Percentiles rank a stretch among this genome's conserved stretches.
Evolutionary conservation across 768 basidiomycete genomes (phyloP).

Genomic region (Amanita inopinata): DNA sequence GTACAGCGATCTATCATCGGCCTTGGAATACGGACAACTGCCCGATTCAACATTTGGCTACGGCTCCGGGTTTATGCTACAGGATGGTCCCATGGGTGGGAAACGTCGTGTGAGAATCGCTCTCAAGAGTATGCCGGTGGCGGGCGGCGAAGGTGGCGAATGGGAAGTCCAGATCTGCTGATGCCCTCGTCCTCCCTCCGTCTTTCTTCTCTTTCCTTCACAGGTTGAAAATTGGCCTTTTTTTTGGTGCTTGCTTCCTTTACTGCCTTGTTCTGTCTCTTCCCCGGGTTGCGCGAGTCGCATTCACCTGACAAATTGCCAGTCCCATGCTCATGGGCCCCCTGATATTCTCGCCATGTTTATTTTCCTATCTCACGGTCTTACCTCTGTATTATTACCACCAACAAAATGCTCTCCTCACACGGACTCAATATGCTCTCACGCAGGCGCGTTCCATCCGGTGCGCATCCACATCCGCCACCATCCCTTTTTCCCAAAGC

Average conservation of each 20-base stretch:
- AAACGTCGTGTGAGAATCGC: conserved; percentile 58
- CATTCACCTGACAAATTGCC: not conserved
- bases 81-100: conserved; percentile 23
- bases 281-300: conserved; percentile 2
- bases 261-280: conserved; percentile 6
- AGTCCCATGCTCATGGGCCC: not conserved
- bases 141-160: conserved; percentile 61
- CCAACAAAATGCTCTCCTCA: not conserved
- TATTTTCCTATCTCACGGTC: not conserved
- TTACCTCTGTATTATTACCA: conserved; percentile 3
- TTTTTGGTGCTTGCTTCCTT: not conserved
- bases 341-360: not conserved
- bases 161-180: conserved; percentile 73
- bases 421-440: not conserved
- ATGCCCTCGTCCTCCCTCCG: too few relatives aligned
- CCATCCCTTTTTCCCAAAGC: too few relatives aligned
- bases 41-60: conserved; percentile 23
- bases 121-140: conserved; percentile 51
- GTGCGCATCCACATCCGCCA: too few relatives aligned
- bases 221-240: conserved; percentile 1
- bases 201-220: conserved; percentile 1
- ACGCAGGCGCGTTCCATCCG: conserved; percentile 4
- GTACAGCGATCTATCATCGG: conserved; percentile 19
- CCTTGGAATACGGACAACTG: conserved; percentile 21
- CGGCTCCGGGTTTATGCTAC: conserved; percentile 27